Conservation (phyloP, 768 basidiomycete genomes). For the Hortiboletus campestris region DNA sequence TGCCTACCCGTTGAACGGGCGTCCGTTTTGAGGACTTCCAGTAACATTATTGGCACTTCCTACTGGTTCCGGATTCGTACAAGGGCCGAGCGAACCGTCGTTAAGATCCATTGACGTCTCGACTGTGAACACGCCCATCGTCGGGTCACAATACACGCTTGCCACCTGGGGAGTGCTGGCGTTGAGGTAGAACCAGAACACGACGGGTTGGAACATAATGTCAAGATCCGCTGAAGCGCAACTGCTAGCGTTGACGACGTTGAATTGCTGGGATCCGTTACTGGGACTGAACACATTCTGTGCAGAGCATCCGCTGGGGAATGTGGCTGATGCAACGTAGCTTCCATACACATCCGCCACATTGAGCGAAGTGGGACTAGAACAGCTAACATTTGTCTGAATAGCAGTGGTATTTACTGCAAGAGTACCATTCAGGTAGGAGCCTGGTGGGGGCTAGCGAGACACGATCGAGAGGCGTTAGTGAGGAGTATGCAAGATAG, state of each 20-base stretch:
- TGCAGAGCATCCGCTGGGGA: slow-evolving; percentile 45
- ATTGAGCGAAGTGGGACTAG: slow-evolving; percentile 33
- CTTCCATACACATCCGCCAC: slow-evolving; percentile 22
- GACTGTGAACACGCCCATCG: slow-evolving; percentile 44
- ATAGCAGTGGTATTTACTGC: slow-evolving; percentile 50
- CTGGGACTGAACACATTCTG: slow-evolving; percentile 37
- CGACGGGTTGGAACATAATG: slow-evolving; percentile 50
- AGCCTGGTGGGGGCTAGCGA: slow-evolving; percentile 41
- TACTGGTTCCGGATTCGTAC: slow-evolving; percentile 31
- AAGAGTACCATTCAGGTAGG: slow-evolving; percentile 52
- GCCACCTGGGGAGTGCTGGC: slow-evolving; percentile 39
- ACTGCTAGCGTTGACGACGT: slow-evolving; percentile 40
- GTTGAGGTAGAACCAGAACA: slow-evolving; percentile 65
- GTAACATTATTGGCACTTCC: slow-evolving; percentile 52
- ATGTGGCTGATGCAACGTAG: slow-evolving; percentile 44
- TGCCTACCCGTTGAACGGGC: slow-evolving; percentile 58
- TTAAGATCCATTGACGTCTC: slow-evolving; percentile 43
- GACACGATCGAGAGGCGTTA: not conserved
- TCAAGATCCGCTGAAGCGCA: slow-evolving; percentile 30
- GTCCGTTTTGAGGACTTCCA: slow-evolving; percentile 42
- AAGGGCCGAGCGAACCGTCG: slow-evolving; percentile 40
- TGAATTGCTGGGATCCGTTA: slow-evolving; percentile 46
- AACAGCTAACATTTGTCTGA: slow-evolving; percentile 47
- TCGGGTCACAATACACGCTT: slow-evolving; percentile 58
- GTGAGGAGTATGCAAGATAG: not conserved